These are phyloP conservation scores for Apiospora phragmitis DNA, from an alignment of 2,329 filamentous ascomycete species.

Conservation along the genomic window DNA sequence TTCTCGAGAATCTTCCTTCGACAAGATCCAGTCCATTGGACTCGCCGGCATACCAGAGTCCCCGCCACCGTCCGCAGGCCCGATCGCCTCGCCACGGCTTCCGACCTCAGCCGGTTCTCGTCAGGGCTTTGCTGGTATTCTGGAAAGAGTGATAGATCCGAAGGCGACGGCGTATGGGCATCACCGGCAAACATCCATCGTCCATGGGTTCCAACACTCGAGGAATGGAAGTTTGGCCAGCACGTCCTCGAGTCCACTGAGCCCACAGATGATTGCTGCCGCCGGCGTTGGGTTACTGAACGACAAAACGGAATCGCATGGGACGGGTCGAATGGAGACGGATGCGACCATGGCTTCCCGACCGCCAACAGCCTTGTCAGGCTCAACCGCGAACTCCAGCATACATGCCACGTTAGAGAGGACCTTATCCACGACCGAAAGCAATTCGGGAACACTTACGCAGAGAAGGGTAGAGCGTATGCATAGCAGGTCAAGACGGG, in stretches of 20 bases:
- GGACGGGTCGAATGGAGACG: slow-evolving; percentile 46
- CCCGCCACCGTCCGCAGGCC: slow-evolving; percentile 27
- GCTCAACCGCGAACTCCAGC: slow-evolving; percentile 36
- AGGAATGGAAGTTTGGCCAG: slow-evolving; percentile 86
- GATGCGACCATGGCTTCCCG: slow-evolving; percentile 42
- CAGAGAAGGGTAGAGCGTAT: slow-evolving; percentile 60
- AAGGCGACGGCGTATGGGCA: slow-evolving; percentile 71
- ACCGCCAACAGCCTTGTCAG: slow-evolving; percentile 50
- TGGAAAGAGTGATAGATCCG: slow-evolving; percentile 56
- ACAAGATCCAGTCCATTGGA: slow-evolving; percentile 44
- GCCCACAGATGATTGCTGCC: slow-evolving; percentile 79
- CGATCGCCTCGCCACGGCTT: slow-evolving; percentile 37
- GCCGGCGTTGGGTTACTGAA: slow-evolving; percentile 56
- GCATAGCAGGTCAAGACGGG: slow-evolving; percentile 68
- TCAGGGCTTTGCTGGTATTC: slow-evolving; percentile 40
- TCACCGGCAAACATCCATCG: slow-evolving; percentile 94
- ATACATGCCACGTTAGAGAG: slow-evolving; percentile 41
- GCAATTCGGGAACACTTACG: slow-evolving; percentile 41
- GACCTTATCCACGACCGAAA: slow-evolving; percentile 48
- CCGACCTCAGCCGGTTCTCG: slow-evolving; percentile 42
- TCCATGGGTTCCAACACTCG: slow-evolving; percentile 92
- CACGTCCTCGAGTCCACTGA: slow-evolving; percentile 79
- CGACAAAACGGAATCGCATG: slow-evolving; percentile 53
- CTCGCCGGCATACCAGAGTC: slow-evolving; percentile 34
- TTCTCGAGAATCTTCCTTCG: slow-evolving; percentile 60